phyloP scores from a whole-genome alignment of 148 eudicot genomes.

The Rhododendron vialii region DNA sequence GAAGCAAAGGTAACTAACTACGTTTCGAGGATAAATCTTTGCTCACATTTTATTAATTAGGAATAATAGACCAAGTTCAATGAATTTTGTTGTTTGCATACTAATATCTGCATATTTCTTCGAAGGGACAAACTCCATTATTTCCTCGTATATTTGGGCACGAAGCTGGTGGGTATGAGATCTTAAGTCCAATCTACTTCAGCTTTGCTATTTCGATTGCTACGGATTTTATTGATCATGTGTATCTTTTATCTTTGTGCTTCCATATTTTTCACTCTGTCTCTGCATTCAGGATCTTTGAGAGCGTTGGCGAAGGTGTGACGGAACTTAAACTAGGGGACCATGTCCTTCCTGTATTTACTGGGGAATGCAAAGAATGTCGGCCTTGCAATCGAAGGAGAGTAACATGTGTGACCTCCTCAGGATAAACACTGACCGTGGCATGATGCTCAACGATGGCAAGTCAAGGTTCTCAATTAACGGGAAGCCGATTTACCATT shows the following conservation, averaged over 20 bases:
- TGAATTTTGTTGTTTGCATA: background rate
- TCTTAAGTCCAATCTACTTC: background rate
- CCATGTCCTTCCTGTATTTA: conserved; percentile 35
- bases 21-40: background rate
- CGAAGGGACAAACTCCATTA: conserved; percentile 19
- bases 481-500: conserved; percentile 36
- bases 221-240: background rate
- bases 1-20: conserved; percentile 23
- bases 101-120: background rate
- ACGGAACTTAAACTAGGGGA: conserved; percentile 31
- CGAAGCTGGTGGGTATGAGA: conserved; percentile 43
- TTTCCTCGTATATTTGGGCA: conserved; percentile 48
- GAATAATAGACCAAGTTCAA: background rate
- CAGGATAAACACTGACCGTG: conserved; percentile 25
- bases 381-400: conserved; percentile 29
- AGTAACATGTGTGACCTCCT: conserved; percentile 35
- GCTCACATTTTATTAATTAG: background rate
- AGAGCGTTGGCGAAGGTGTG: conserved; percentile 38
- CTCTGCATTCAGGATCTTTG: conserved; percentile 22
- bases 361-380: conserved; percentile 37
- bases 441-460: conserved; percentile 30
- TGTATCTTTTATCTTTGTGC: background rate
- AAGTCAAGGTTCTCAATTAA: conserved; percentile 33
- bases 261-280: background rate
- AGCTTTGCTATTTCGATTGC: background rate